phyloP scores from a whole-genome alignment of 1,139 yeast genomes.

The Geotrichum europaeum region DNA sequence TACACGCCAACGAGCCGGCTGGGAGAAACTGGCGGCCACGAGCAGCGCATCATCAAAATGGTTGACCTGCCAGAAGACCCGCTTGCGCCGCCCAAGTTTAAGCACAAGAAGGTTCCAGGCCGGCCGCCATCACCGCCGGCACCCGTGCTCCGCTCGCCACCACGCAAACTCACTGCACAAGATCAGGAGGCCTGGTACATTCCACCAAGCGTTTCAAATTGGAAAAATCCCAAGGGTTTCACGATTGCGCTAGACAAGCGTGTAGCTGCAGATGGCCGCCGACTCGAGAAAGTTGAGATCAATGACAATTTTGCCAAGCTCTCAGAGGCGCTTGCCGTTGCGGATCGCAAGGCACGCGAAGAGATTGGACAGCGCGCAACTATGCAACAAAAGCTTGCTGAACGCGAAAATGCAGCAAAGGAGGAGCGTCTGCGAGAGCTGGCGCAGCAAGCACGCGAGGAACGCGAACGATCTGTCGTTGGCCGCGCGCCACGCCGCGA shows the following conservation, averaged over 20 bases:
- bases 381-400: slow-evolving; percentile 48
- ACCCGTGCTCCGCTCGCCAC: slow-evolving; percentile 46
- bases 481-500: not conserved
- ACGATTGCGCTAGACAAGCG: slow-evolving; percentile 78
- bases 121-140: slow-evolving; percentile 66
- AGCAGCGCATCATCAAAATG: slow-evolving; percentile 47
- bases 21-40: slow-evolving; percentile 28
- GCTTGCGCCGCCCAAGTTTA: slow-evolving; percentile 74
- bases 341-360: slow-evolving; percentile 68
- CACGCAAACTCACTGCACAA: slow-evolving; percentile 57
- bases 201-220: slow-evolving; percentile 88
- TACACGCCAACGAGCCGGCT: slow-evolving; percentile 45
- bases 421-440: slow-evolving; percentile 54
- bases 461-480: slow-evolving; percentile 21
- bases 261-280: slow-evolving; percentile 52
- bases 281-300: slow-evolving; percentile 37
- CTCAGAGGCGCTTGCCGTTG: slow-evolving; percentile 66
- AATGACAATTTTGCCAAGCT: slow-evolving; percentile 60
- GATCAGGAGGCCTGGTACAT: slow-evolving; percentile 81
- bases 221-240: slow-evolving; percentile 94
- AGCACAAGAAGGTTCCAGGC: slow-evolving; percentile 66
- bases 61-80: slow-evolving; percentile 72
- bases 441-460: slow-evolving; percentile 53
- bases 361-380: slow-evolving; percentile 59
- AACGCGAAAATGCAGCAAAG: slow-evolving; percentile 51